Evolutionary conservation across 139 green algal genomes (phyloP).

Genomic region (Nannochloris sp.): DNA sequence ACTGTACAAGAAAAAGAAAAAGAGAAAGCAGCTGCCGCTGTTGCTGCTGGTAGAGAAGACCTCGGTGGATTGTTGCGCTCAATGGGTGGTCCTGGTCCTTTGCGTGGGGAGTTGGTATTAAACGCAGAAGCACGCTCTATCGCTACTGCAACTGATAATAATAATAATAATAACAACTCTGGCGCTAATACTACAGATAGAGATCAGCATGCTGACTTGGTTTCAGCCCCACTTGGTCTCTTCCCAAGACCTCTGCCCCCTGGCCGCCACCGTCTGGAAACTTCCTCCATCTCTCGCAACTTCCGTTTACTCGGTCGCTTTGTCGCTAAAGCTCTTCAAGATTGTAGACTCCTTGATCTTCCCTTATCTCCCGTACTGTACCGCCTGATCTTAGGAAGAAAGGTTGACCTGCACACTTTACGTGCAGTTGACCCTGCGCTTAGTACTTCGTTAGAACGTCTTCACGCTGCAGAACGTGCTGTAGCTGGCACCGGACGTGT

Average conservation of each 20-base stretch:
- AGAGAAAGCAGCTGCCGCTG: background rate
- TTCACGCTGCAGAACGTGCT: slow-evolving; percentile 43
- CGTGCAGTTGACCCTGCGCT: slow-evolving; percentile 63
- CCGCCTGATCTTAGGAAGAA: slow-evolving; percentile 44
- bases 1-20: slow-evolving; percentile 8
- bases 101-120: too few species aligned
- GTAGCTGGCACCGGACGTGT: background rate
- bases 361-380: slow-evolving; percentile 81
- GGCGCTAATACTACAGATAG: background rate
- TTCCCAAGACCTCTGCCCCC: slow-evolving; percentile 74
- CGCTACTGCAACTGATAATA: slow-evolving; percentile 6
- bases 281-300: slow-evolving; percentile 28
- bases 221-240: slow-evolving; percentile 74
- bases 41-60: background rate
- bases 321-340: slow-evolving; percentile 89
- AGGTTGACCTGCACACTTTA: slow-evolving; percentile 74
- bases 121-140: too few species aligned
- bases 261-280: background rate
- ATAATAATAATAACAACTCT: too few species aligned
- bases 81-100: too few species aligned
- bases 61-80: background rate
- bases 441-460: slow-evolving; percentile 57
- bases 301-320: slow-evolving; percentile 84
- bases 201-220: slow-evolving; percentile 27
- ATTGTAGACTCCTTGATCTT: slow-evolving; percentile 88